Percentiles rank a stretch among this genome's conserved stretches.
phyloP scores from a whole-genome alignment of 805 yeast species.

The Pichia kluyveri region DNA sequence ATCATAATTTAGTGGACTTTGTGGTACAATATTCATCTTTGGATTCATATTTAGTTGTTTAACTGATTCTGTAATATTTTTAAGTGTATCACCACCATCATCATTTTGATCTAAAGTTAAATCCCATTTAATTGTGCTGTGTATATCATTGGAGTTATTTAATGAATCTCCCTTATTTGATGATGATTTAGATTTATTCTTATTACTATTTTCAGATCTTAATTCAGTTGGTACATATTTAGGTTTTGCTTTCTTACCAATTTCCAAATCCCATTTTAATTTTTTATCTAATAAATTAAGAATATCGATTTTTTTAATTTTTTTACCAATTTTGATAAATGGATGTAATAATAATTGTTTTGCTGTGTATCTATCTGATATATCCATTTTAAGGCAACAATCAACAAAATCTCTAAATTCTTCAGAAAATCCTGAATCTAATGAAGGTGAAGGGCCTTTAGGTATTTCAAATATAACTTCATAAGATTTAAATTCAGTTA shows the following conservation, averaged over 20 bases:
- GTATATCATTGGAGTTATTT: background rate
- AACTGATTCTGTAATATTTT: conserved; percentile 1
- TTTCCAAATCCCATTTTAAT: conserved; percentile 32
- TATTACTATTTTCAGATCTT: background rate
- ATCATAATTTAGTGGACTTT: conserved; percentile 11
- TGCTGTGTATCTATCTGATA: conserved; percentile 59
- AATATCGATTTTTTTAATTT: conserved; percentile 25
- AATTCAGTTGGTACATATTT: conserved; percentile 28
- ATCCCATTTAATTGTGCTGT: conserved; percentile 5
- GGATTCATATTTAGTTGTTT: conserved; percentile 10
- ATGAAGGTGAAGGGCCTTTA: conserved; percentile 36
- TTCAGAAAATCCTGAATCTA: conserved; percentile 24
- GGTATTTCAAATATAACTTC: conserved; percentile 46
- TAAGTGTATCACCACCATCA: background rate
- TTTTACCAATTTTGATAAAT: conserved; percentile 40
- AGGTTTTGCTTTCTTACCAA: conserved; percentile 20
- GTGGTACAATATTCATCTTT: conserved; percentile 11
- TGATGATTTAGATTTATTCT: background rate
- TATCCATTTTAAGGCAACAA: conserved; percentile 64
- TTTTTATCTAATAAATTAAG: conserved; percentile 34
- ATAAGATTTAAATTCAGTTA: conserved; percentile 45
- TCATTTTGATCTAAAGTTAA: background rate
- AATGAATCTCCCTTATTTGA: too few species aligned
- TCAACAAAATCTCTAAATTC: conserved; percentile 60
- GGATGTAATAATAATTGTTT: conserved; percentile 51